Evolutionary conservation across 1,284 basidiomycete species (phyloP).

Genomic region (Moesziomyces sp.): DNA sequence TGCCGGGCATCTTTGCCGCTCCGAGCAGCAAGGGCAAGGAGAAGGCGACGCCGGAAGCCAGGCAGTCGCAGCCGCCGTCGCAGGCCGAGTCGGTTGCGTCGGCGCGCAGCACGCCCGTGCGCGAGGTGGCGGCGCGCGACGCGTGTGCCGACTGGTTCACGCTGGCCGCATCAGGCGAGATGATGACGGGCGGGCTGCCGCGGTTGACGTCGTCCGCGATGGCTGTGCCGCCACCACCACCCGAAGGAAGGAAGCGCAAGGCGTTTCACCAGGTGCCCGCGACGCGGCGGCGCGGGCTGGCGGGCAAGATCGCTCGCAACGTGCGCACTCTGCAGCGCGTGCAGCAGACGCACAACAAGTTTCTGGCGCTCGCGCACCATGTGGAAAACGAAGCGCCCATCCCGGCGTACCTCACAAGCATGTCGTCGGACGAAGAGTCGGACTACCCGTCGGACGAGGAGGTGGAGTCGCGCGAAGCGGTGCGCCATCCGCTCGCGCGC

Average conservation of each 20-base stretch:
- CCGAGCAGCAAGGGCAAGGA: slow-evolving; percentile 41
- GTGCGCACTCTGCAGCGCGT: slow-evolving; percentile 59
- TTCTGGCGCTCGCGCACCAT: slow-evolving; percentile 53
- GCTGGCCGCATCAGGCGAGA: slow-evolving; percentile 42
- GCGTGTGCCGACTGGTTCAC: slow-evolving; percentile 54
- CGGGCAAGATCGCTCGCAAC: slow-evolving; percentile 55
- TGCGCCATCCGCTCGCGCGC: slow-evolving; percentile 19
- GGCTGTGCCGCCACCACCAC: background rate
- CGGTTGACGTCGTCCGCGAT: slow-evolving; percentile 29
- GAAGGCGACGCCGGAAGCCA: slow-evolving; percentile 24
- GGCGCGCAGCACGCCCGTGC: slow-evolving; percentile 1
- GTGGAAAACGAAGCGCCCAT: slow-evolving; percentile 63
- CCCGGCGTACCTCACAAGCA: slow-evolving; percentile 54
- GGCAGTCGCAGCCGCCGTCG: background rate
- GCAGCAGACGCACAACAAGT: slow-evolving; percentile 60
- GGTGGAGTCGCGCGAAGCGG: slow-evolving; percentile 9
- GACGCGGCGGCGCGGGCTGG: slow-evolving; percentile 44
- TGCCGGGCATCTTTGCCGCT: slow-evolving; percentile 23
- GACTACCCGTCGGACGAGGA: slow-evolving; percentile 51
- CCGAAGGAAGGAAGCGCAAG: slow-evolving; percentile 14
- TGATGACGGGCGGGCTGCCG: slow-evolving; percentile 49
- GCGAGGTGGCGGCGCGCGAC: slow-evolving; percentile 9
- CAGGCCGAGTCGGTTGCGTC: slow-evolving; percentile 6
- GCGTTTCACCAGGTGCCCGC: slow-evolving; percentile 40
- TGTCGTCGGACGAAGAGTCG: slow-evolving; percentile 58